Percentiles rank a stretch among this genome's conserved stretches.
phyloP scores from a whole-genome alignment of 2,329 filamentous ascomycete genomes.

The Ceratocystis lukuohia region DNA sequence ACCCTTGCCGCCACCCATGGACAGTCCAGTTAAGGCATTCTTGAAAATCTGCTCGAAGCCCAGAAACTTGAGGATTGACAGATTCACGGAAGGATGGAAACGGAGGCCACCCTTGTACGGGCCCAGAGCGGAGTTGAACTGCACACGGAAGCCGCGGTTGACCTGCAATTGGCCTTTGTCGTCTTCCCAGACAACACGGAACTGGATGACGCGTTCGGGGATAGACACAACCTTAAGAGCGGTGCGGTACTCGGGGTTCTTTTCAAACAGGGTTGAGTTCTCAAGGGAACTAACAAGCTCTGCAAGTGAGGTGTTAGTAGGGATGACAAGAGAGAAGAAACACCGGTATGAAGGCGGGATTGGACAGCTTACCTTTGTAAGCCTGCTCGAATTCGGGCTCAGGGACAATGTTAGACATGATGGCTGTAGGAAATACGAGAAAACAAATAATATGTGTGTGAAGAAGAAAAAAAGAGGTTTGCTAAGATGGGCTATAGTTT shows the following conservation, averaged over 20 bases:
- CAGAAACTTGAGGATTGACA: slow-evolving; percentile 83
- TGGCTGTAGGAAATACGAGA: slow-evolving; percentile 21
- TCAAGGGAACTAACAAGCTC: slow-evolving; percentile 93
- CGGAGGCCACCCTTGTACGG: slow-evolving; percentile 97
- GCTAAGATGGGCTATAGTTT: not conserved
- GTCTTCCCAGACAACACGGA: slow-evolving; percentile 94
- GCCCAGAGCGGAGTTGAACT: slow-evolving; percentile 95
- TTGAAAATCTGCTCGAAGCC: slow-evolving; percentile 99
- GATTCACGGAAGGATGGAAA: slow-evolving; percentile 80
- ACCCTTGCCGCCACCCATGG: slow-evolving; percentile 93
- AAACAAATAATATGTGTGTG: not conserved
- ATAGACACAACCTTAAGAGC: slow-evolving; percentile 78
- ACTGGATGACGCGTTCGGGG: slow-evolving; percentile 92
- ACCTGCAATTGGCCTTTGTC: slow-evolving; percentile 80
- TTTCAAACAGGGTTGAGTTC: slow-evolving; percentile 80
- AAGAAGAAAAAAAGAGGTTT: not conserved
- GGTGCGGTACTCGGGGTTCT: slow-evolving; percentile 88
- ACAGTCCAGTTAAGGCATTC: slow-evolving; percentile 84
- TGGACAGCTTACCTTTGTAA: slow-evolving; percentile 59
- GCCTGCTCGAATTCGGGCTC: slow-evolving; percentile 99
- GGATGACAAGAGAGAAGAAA: not conserved
- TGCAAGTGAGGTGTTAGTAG: slow-evolving; percentile 27
- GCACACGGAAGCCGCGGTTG: slow-evolving; percentile 90
- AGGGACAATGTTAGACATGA: slow-evolving; percentile 68
- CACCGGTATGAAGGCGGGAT: not conserved